Conservation (phyloP, 768 basidiomycete genomes). For the Phanerochaete sordida region DNA sequence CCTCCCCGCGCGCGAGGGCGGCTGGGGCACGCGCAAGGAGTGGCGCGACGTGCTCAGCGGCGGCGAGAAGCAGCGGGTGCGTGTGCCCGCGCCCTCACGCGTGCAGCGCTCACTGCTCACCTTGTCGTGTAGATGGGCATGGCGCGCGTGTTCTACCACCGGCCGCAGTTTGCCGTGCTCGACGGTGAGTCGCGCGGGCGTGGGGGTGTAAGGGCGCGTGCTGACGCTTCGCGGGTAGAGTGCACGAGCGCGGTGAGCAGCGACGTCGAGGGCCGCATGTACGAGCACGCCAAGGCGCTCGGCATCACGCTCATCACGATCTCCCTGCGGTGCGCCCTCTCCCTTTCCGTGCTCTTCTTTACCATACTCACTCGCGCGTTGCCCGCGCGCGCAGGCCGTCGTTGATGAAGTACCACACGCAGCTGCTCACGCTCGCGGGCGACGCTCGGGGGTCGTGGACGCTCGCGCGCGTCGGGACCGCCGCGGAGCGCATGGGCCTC, state of each 20-base stretch:
- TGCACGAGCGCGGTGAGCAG: constrained; percentile 95
- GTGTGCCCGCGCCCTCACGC: background rate
- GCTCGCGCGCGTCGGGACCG: constrained; percentile 65
- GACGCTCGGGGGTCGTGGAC: constrained; percentile 72
- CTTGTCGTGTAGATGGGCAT: constrained; percentile 64
- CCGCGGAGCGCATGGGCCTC: constrained; percentile 70
- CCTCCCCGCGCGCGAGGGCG: constrained; percentile 83
- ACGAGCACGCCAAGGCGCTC: constrained; percentile 84
- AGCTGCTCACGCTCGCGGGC: constrained; percentile 75
- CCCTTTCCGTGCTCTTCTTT: background rate
- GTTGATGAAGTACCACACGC: constrained; percentile 85
- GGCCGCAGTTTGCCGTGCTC: constrained; percentile 77
- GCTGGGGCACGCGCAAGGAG: constrained; percentile 86
- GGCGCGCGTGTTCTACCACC: constrained; percentile 90
- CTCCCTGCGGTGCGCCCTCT: constrained; percentile 60
- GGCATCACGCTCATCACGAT: constrained; percentile 94
- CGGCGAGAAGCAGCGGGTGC: constrained; percentile 85
- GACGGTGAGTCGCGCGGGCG: constrained; percentile 58
- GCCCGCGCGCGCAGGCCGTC: constrained; percentile 56
- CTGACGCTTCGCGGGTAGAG: constrained; percentile 42
- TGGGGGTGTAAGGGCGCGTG: constrained; percentile 1
- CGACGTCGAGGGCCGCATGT: constrained; percentile 95
- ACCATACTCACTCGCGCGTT: background rate
- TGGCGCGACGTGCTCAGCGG: constrained; percentile 96
- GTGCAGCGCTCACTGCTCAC: background rate